phyloP scores from a whole-genome alignment of 2,329 filamentous ascomycete species.

The Eutypella sp. region DNA sequence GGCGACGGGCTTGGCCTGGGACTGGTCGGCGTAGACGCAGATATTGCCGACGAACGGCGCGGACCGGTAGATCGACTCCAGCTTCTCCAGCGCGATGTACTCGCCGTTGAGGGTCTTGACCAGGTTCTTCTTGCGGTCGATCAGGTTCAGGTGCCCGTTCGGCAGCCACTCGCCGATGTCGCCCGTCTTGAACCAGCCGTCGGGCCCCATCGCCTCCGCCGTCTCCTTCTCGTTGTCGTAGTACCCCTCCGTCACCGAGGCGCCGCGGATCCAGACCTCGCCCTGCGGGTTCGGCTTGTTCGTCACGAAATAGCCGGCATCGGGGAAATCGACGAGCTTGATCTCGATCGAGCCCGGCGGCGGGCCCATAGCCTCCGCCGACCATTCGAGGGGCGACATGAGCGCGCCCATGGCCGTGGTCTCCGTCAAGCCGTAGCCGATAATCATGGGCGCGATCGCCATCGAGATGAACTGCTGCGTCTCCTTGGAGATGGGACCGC shows the following conservation, averaged over 20 bases:
- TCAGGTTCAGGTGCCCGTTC: constrained; percentile 68
- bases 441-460: constrained; percentile 85
- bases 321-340: constrained; percentile 81
- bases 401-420: constrained; percentile 72
- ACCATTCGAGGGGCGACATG: constrained; percentile 76
- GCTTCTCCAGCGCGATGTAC: constrained; percentile 77
- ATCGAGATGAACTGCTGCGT: constrained; percentile 85
- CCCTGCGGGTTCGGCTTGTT: constrained; percentile 76
- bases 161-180: constrained; percentile 76
- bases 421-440: constrained; percentile 83
- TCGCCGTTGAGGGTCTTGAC: constrained; percentile 79
- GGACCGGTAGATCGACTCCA: constrained; percentile 50
- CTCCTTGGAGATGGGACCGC: constrained; percentile 78
- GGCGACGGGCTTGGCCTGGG: constrained; percentile 48
- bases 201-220: constrained; percentile 59
- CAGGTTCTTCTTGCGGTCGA: constrained; percentile 86
- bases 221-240: constrained; percentile 77
- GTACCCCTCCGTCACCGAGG: constrained; percentile 66
- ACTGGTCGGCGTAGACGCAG: constrained; percentile 49
- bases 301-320: constrained; percentile 73
- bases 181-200: constrained; percentile 85
- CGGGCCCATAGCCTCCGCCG: constrained; percentile 65
- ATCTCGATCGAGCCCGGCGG: constrained; percentile 70
- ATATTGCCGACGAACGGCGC: constrained; percentile 49
- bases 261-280: constrained; percentile 83